Evolutionary conservation across 768 basidiomycete genomes (phyloP).

Genomic region (Tricholoma matsutake): DNA sequence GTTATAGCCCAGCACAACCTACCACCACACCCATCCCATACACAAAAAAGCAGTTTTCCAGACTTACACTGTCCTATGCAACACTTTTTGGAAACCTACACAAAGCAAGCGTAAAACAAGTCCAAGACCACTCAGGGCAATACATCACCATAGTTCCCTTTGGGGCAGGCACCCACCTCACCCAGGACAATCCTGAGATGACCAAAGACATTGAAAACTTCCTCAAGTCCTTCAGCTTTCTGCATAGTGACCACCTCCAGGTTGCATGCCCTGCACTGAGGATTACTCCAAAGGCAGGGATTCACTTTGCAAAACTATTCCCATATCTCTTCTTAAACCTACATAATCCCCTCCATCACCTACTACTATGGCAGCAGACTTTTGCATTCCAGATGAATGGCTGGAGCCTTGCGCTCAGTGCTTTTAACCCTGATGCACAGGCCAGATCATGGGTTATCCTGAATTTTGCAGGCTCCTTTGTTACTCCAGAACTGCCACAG

Average conservation of each 20-base stretch:
- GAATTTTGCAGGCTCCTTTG: not conserved
- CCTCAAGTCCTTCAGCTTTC: not conserved
- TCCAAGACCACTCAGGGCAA: not conserved
- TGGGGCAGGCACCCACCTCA: not conserved
- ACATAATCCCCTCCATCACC: not conserved
- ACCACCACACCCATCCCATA: too few relatives aligned
- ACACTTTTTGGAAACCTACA: not conserved
- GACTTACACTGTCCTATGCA: not conserved
- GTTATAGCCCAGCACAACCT: too few relatives aligned
- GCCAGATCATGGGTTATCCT: not conserved
- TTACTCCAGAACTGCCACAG: not conserved
- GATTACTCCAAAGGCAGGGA: not conserved
- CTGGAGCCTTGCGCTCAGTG: not conserved
- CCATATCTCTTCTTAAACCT: not conserved
- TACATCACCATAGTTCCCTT: not conserved
- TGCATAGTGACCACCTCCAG: not conserved
- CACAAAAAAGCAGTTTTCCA: not conserved
- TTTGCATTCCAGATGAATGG: not conserved
- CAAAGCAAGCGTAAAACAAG: not conserved
- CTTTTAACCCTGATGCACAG: not conserved
- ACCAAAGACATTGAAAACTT: not conserved
- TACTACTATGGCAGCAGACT: not conserved
- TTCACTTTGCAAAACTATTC: not conserved
- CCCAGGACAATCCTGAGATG: not conserved
- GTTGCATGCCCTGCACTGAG: not conserved